These are phyloP conservation scores for Syzygium aromaticum DNA, from an alignment of 345 rosid species.

Conservation along the genomic window DNA sequence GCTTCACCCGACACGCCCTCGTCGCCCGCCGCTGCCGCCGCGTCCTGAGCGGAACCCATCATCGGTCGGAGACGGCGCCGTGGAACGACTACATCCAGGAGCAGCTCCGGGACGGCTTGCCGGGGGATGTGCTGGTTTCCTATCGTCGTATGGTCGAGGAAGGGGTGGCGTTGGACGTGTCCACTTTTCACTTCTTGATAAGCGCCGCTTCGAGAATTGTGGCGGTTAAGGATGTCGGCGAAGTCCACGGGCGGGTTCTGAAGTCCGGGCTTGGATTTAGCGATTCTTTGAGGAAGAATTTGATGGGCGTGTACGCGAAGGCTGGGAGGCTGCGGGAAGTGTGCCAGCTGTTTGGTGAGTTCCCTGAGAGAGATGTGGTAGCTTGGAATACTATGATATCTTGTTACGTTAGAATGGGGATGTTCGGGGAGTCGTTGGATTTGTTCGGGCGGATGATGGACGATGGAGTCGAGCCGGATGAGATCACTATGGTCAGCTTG, in stretches of 20 bases:
- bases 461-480: neutral
- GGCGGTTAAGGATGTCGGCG: neutral
- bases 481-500: neutral
- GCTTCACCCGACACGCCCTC: neutral
- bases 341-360: neutral
- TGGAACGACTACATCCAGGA: neutral
- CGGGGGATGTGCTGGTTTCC: neutral
- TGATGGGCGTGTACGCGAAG: slow-evolving; percentile 2
- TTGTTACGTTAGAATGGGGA: neutral
- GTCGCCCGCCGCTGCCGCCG: neutral
- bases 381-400: slow-evolving; percentile 4
- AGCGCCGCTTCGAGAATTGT: neutral
- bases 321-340: neutral
- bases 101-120: neutral
- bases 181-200: slow-evolving; percentile 2
- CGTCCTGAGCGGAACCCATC: neutral
- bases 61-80: neutral
- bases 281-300: neutral
- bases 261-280: neutral
- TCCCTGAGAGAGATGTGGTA: neutral
- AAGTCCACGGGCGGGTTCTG: neutral
- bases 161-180: neutral
- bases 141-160: neutral
- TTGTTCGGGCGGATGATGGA: neutral
- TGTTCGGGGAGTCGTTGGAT: neutral